Evolutionary conservation across 257 asterid species (phyloP), one percentile per base, ranked within the genome.

Genomic region (Nicotiana obtusifolia): DNA sequence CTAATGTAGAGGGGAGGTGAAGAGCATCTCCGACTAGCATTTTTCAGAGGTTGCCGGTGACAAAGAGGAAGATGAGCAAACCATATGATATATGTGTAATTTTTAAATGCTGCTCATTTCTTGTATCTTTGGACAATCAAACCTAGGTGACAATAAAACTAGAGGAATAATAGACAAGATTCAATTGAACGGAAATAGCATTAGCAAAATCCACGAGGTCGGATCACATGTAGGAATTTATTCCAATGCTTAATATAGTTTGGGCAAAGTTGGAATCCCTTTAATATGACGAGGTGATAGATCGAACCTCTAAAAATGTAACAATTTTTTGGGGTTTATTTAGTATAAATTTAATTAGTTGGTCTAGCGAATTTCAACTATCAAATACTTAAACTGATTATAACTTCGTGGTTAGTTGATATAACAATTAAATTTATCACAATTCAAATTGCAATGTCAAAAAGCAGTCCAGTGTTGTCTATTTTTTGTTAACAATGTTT

Each of bases 11-110:
- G 20, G 5, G 62, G 31, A 47, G n/a, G 64, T 64, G 62, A 37
- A 44, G 31, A 67, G 82, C 60, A 64, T 64, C 77, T 24, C 64
- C 76, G 64, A 64, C 20, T 22, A 41, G 77, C 77, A 80, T 64
- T 80, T 78, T 80, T 30, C 19, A 7, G 15, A 9, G 22, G 47
- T 24, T 30, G 82, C 26, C 28, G 60, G 76, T 2, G 20, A 64
- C 54, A 31, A 3, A 80, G 35, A 41, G 20, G 35, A 41, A 41
- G 49, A 41, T 35, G 77, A 80, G 19, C 37, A 41, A 54, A 80
- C 49, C 3, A 47, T 80, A 67, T 47, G 64, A 28, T 17, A 33
- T 24, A 80, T 28, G 41, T 33, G 76, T 24, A 62, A 52, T 64
- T 15, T 26, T 41, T 62, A 67, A 47, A 30, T 41, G 59, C 13